Evolutionary conservation across 345 rosid species (phyloP), one percentile per base, ranked within the genome.

Genomic region (Brassica rapa): DNA sequence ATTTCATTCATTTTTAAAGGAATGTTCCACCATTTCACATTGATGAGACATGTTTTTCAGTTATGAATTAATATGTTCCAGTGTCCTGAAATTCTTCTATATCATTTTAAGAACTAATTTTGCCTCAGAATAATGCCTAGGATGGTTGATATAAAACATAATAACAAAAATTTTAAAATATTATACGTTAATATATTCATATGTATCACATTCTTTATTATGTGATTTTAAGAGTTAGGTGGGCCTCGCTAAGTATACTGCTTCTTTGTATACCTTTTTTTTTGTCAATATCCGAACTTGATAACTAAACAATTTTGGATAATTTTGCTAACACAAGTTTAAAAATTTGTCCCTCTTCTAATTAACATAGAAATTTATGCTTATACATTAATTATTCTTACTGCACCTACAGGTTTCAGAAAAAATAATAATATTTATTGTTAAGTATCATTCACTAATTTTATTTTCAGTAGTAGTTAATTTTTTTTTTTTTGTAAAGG

Each of bases 171-270:
- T 37, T 37, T 37, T 8, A 8, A 37, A 37, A 35, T 6, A 1
- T 35, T 35, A 35, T 35, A 35, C 2, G 39, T 35, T 35, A 35
- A 35, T 35, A 35, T 35, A 41, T 41, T 49, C 70, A 73, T 59
- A 60, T 12, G 71, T 57, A 59, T 68, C 68, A 76, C 68, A 63
- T 59, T 75, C 46, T 30, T n/a, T 59, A 14, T 27, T 11, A 66
- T 6, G 63, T 66, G 41, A 61, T 60, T 73, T 14, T 12, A n/a
- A 68, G 60, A 53, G 74, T 80, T 79, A 80, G 71, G 79, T 80
- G 60, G 67, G 8, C 56, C 82, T 80, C 30, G 41, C 75, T 12
- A 74, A 80, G 43, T 19, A 25, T 24, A 37, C 21, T 43, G 53
- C 68, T 55, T 41, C 11, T 27, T 9, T 10, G 12, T 21, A 25